Evolutionary conservation across 2,329 filamentous ascomycete species (phyloP), one percentile per base, ranked within the genome.

Genomic region (Aspergillus uvarum): DNA sequence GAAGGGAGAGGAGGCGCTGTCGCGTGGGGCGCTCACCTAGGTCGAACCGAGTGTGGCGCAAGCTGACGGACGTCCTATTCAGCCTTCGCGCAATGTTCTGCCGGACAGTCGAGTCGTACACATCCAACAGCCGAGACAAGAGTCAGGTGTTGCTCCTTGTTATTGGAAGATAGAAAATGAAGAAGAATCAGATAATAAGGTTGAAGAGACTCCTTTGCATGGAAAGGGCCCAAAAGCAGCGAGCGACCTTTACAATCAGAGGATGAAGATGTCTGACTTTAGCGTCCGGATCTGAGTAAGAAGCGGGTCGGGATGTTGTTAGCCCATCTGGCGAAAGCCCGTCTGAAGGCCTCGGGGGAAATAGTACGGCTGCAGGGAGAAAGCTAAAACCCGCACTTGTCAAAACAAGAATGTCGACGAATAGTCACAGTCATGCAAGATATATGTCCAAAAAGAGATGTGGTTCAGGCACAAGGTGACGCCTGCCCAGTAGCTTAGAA

Each of bases 31-130:
- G 72, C 71, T 72, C 67, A 74, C 72, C 71, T 72, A 67, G 68
- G 38, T 44, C 16, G 38, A 71, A 67, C 68, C 68, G 68, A 77
- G 74, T 77, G 76, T 78, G 76, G 76, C 76, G 76, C 76, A 78
- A 78, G 76, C 75, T 78, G 75, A 77, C 68, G 70, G 65, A 50
- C 38, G 68, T 73, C 76, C 74, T 76, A 67, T 74, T 77, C 74
- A 76, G 74, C 73, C 74, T 65, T 72, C 66, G 62, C 66, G 62
- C 64, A 60, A 62, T 49, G 56, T 60, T 59, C 65, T 65, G 63
- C 66, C 58, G 65, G 62, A 61, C 53, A 55, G 52, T 56, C 51
- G 47, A 35, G 55, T 54, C 31, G 57, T 59, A 56, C 53, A 35
- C 11, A 35, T 29, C 3, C 32, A 35, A 16, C 11, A 35, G 32